A percentile compares a stretch with the other conserved stretches of the same genome.
phyloP scores from a whole-genome alignment of 2,329 filamentous ascomycete genomes.

The Trichoderma arundinaceum region DNA sequence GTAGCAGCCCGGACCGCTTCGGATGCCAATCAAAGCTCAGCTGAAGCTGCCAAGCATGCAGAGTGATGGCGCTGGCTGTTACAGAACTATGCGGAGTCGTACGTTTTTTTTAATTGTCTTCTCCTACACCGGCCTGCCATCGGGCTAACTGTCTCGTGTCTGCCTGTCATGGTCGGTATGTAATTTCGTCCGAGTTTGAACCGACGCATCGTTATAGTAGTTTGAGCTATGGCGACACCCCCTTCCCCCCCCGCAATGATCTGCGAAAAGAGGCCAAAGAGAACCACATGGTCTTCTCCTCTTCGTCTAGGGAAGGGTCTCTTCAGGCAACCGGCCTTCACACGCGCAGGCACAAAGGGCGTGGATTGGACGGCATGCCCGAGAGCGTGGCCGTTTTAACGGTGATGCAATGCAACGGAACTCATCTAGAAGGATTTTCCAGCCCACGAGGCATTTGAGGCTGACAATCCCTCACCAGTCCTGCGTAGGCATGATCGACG shows the following conservation, averaged over 20 bases:
- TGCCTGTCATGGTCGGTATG: slow-evolving; percentile 1
- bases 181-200: background rate
- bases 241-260: slow-evolving; percentile 2
- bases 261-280: background rate
- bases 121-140: background rate
- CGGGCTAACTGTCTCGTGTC: background rate
- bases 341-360: background rate
- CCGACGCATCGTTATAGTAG: background rate
- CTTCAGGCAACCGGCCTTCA: background rate
- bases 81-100: background rate
- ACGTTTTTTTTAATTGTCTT: background rate
- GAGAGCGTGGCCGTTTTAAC: background rate
- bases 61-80: background rate
- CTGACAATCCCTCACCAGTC: background rate
- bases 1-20: background rate
- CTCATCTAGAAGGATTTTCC: background rate
- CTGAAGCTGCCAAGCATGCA: background rate
- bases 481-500: background rate
- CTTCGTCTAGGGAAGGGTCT: background rate
- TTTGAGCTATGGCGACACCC: background rate
- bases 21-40: background rate
- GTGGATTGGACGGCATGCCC: background rate
- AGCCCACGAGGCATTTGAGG: background rate
- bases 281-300: background rate
- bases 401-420: slow-evolving; percentile 9